Conservation (phyloP, 2,329 filamentous ascomycete species). For the Ophiostoma australiae region DNA sequence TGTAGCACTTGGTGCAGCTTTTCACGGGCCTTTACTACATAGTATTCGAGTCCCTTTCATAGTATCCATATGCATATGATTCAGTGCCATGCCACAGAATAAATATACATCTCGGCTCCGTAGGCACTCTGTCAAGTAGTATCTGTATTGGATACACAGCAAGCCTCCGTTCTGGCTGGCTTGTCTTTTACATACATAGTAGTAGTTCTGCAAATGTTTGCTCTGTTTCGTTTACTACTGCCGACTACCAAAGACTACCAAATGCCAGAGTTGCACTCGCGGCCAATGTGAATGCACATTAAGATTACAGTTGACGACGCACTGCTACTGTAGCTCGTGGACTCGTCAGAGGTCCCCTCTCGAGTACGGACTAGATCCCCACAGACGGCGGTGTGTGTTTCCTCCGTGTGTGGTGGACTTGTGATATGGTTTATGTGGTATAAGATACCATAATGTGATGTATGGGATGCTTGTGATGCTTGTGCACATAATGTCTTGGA, state of each 20-base stretch:
- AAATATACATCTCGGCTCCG: too few species aligned
- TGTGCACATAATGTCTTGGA: background rate
- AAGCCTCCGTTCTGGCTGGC: background rate
- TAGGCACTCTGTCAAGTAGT: too few species aligned
- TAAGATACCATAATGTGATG: background rate
- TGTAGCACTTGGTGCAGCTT: too few species aligned
- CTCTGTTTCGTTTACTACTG: background rate
- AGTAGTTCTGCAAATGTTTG: background rate
- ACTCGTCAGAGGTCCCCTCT: background rate
- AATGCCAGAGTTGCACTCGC: background rate
- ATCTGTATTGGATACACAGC: too few species aligned
- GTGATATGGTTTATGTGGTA: background rate
- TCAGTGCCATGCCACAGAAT: too few species aligned
- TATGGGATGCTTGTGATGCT: too few species aligned
- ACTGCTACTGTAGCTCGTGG: conserved; percentile 11
- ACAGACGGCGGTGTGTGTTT: background rate
- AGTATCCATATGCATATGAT: too few species aligned
- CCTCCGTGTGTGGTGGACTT: background rate
- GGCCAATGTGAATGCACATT: background rate
- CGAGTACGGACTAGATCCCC: too few species aligned
- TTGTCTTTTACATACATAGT: background rate
- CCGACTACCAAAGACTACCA: background rate
- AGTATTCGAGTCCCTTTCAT: too few species aligned
- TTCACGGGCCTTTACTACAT: too few species aligned
- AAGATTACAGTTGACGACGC: conserved; percentile 9